A percentile compares a stretch with the other conserved stretches of the same genome.
Conservation (phyloP, 805 yeast genomes). For the Priceomyces haplophilus region DNA sequence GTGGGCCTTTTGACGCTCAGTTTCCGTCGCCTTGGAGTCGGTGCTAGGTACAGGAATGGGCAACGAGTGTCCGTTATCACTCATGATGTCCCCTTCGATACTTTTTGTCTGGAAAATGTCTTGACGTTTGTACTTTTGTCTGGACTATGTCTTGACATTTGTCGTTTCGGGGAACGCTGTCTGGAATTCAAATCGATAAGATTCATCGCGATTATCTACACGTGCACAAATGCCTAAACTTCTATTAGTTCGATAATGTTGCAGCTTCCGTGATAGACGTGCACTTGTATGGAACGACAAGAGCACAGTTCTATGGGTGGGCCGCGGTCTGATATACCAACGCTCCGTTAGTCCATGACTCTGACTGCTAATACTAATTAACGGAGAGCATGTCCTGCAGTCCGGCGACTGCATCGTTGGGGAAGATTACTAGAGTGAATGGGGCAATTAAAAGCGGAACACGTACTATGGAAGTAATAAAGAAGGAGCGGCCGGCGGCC, state of each 20-base stretch:
- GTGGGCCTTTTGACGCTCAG: conserved; percentile 13
- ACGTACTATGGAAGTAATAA: no score
- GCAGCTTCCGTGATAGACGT: background rate
- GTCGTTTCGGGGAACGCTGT: background rate
- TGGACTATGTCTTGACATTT: background rate
- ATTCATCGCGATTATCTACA: background rate
- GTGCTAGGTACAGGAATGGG: conserved; percentile 5
- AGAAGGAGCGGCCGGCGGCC: no score
- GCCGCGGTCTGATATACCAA: conserved; percentile 37
- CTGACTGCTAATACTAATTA: conserved; percentile 15
- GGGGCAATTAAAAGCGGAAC: no score
- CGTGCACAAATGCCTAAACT: background rate
- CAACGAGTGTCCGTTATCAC: conserved; percentile 3
- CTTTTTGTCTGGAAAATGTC: background rate
- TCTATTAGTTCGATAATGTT: background rate
- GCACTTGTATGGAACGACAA: background rate
- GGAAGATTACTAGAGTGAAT: background rate
- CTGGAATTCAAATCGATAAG: background rate
- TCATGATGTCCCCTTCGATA: background rate
- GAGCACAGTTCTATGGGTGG: background rate
- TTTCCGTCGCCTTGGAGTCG: background rate
- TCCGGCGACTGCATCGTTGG: conserved; percentile 56
- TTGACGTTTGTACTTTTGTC: background rate
- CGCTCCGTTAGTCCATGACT: conserved; percentile 56
- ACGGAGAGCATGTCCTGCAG: conserved; percentile 46